Evolutionary conservation across 805 yeast genomes (phyloP).

Genomic region (Kazachstania viticola): DNA sequence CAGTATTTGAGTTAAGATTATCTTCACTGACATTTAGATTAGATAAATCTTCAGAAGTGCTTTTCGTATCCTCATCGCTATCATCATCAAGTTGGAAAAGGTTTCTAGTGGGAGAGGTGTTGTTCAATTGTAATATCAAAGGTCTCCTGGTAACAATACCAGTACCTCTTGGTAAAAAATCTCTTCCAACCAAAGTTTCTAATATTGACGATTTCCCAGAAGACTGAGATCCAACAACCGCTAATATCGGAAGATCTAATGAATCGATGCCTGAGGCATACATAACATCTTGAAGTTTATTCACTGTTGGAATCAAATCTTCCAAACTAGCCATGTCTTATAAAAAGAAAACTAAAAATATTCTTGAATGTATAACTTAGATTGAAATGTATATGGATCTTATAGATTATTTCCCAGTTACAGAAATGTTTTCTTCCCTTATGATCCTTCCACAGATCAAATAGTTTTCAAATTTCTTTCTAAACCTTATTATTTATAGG

Average conservation of each 20-base stretch:
- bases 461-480: too few relatives aligned
- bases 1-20: background rate
- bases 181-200: slow-evolving; percentile 93
- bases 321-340: slow-evolving; percentile 30
- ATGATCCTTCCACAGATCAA: too few relatives aligned
- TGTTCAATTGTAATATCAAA: slow-evolving; percentile 76
- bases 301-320: slow-evolving; percentile 65
- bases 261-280: slow-evolving; percentile 93
- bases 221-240: slow-evolving; percentile 95
- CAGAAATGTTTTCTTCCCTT: too few relatives aligned
- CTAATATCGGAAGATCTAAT: slow-evolving; percentile 81
- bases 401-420: too few relatives aligned
- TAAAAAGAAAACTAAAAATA: too few relatives aligned
- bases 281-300: slow-evolving; percentile 90
- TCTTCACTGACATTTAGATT: background rate
- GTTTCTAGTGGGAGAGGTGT: slow-evolving; percentile 20
- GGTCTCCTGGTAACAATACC: slow-evolving; percentile 97
- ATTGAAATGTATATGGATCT: too few relatives aligned
- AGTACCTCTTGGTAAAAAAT: slow-evolving; percentile 91
- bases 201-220: slow-evolving; percentile 92
- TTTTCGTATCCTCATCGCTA: slow-evolving; percentile 1
- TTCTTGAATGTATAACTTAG: too few relatives aligned
- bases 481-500: too few relatives aligned
- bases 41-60: background rate
- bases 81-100: too few relatives aligned